Base-by-base conservation (phyloP, 495 filamentous ascomycete genomes). In the Daldinia concentrica region DNA sequence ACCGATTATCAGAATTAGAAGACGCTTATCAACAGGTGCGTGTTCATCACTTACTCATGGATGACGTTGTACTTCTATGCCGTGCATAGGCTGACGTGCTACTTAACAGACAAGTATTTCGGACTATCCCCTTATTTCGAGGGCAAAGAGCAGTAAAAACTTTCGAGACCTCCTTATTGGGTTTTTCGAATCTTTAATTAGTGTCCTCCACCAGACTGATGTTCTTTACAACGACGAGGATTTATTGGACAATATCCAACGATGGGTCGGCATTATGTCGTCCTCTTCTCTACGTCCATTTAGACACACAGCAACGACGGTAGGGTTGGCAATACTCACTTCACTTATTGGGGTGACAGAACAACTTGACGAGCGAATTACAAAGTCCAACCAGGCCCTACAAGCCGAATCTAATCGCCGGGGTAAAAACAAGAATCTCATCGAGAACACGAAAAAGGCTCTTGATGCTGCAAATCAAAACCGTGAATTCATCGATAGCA, bases 91-190 rank as follows among this genome's bases (percentile, higher is more conserved):
- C 82, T 79, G 64, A 79, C 56, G 14, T 17, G 30, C 43, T 64
- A 1, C 7, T 30, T 12, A 52, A 29, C 66, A 91, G 80, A 88
- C 92, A 79, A 89, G 89, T 45, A 90, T 94, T 45, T 88, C 91
- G 17, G 96, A 98, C 27, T 99, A 98, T 74, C 96, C 95, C n/a
- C 86, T 99, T 15, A 90, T 96, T 22, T 93, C 93, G 9, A 92
- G 90, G 77, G 84, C 86, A 14, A 93, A 90, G 76, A 87, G 85
- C 43, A 89, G 85, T 71, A 85, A 87, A 50, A 84, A 89, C 24
- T 98, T 98, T 79, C 91, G 91, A 58, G 82, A 89, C 6, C 81
- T 89, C 22, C 81, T 99, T n/a, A 81, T 90, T 48, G 87, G 87
- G 55, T 98, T 98, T 79, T 90, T 97, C 75, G 80, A 86, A 62